A percentile compares a stretch with the other conserved stretches of the same genome.
Evolutionary conservation across 805 yeast genomes (phyloP).

Genomic region (Saccharomycopsis selenospora): DNA sequence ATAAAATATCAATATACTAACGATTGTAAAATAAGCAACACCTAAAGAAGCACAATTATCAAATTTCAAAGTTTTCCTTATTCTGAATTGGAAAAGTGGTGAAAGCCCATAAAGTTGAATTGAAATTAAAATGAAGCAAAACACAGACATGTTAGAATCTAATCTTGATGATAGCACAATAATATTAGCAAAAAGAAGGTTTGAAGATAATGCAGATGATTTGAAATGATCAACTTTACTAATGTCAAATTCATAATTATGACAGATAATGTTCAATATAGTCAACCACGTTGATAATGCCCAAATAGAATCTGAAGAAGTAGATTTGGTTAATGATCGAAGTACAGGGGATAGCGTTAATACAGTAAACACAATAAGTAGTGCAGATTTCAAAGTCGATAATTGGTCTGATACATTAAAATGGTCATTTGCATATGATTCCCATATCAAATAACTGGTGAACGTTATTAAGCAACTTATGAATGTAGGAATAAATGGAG

Average conservation of each 20-base stretch:
- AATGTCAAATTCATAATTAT: slow-evolving; percentile 59
- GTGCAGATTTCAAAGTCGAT: slow-evolving; percentile 51
- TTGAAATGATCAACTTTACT: slow-evolving; percentile 21
- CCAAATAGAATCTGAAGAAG: slow-evolving; percentile 94
- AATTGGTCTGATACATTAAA: slow-evolving; percentile 18
- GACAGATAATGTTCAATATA: slow-evolving; percentile 55
- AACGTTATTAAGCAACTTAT: slow-evolving; percentile 31
- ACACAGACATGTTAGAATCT: slow-evolving; percentile 64
- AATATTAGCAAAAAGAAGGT: slow-evolving; percentile 76
- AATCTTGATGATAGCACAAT: slow-evolving; percentile 88
- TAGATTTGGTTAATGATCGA: slow-evolving; percentile 78
- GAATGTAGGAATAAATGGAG: slow-evolving; percentile 38
- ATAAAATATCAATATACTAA: slow-evolving; percentile 28
- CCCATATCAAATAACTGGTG: slow-evolving; percentile 31
- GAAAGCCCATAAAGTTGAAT: slow-evolving; percentile 64
- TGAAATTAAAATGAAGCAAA: slow-evolving; percentile 71
- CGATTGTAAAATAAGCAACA: slow-evolving; percentile 15
- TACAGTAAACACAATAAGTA: slow-evolving; percentile 61
- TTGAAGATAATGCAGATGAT: slow-evolving; percentile 58
- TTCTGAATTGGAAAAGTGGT: slow-evolving; percentile 52
- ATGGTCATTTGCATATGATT: neutral
- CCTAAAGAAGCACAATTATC: slow-evolving; percentile 24
- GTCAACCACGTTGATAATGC: slow-evolving; percentile 78
- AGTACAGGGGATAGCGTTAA: slow-evolving; percentile 83
- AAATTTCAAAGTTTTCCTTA: slow-evolving; percentile 25